Conservation (phyloP, 2,329 filamentous ascomycete genomes). For the Xylaria sp. region DNA sequence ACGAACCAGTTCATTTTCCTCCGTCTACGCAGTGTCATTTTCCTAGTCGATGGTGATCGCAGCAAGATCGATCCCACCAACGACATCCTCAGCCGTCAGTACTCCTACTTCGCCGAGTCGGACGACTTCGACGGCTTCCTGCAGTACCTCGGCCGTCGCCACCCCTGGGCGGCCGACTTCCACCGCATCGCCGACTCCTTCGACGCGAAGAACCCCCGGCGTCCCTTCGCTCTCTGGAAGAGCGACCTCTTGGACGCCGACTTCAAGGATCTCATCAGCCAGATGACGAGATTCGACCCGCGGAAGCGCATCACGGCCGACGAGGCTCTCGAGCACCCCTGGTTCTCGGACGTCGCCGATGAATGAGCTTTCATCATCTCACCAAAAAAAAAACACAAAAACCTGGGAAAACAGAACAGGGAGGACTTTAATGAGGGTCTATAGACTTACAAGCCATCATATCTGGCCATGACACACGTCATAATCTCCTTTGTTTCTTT, state of each 20-base stretch:
- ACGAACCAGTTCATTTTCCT: slow-evolving; percentile 40
- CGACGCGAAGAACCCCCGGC: slow-evolving; percentile 36
- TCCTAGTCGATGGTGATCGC: slow-evolving; percentile 34
- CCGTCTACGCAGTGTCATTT: slow-evolving; percentile 38
- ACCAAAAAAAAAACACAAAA: neutral
- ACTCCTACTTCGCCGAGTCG: slow-evolving; percentile 43
- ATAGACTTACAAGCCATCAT: neutral
- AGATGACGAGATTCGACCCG: slow-evolving; percentile 39
- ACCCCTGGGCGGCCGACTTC: slow-evolving; percentile 37
- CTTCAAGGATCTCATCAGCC: slow-evolving; percentile 37
- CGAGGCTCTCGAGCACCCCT: slow-evolving; percentile 35
- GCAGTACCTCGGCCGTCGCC: slow-evolving; percentile 37
- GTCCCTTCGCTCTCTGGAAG: slow-evolving; percentile 39
- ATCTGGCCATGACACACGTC: neutral
- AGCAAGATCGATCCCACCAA: slow-evolving; percentile 34
- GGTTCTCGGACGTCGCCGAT: slow-evolving; percentile 25
- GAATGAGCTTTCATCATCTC: slow-evolving; percentile 3
- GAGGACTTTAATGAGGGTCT: neutral
- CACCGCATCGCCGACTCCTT: slow-evolving; percentile 37
- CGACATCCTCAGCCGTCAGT: slow-evolving; percentile 40
- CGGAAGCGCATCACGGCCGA: slow-evolving; percentile 36
- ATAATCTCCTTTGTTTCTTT: neutral
- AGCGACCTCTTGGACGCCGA: slow-evolving; percentile 35
- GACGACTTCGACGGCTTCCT: slow-evolving; percentile 38
- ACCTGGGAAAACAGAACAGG: neutral